Evolutionary conservation across 148 eudicot genomes (phyloP), one percentile per base, ranked within the genome.

Genomic region (Hydrangea macrophylla): DNA sequence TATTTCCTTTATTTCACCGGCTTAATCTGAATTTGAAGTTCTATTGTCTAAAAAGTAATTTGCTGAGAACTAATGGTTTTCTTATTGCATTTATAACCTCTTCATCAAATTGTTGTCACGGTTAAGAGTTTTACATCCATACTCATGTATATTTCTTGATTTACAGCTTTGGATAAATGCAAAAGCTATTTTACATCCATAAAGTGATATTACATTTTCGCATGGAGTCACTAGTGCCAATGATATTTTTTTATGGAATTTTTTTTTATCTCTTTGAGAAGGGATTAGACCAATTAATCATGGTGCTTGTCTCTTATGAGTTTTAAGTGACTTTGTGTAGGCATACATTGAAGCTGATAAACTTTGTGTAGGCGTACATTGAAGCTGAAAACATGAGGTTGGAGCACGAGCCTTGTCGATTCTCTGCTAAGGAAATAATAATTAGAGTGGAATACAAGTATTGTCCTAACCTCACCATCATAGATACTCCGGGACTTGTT

Each of bases 341-440:
- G n/a, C n/a, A n/a, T n/a, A n/a, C n/a, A n/a, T n/a, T n/a, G n/a
- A n/a, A n/a, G n/a, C n/a, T n/a, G n/a, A n/a, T 54, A 24, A 45
- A n/a, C 59, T 42, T 42, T 55, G 7, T 77, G 77, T 72, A 93
- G 98, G 92, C 81, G 57, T 94, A 88, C 73, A 94, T 94, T 73
- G 97, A 94, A 88, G 90, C 96, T 67, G 98, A 94, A 78, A 94
- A 94, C 80, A 86, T 82, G 96, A 87, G 98, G 78, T 74, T 94
- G 78, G 92, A 87, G 81, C 65, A 70, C 60, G 98, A 94, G 76
- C 75, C 90, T 26, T 88, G 92, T 77, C 98, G 86, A 57, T 94
- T 94, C 68, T 94, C 98, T 42, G 77, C 98, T 2, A 90, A 94
- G 75, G 98, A 94, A 73, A 94, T 94, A 54, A 88, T 94, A 37